These are phyloP conservation scores for Leccinum huronense DNA, from an alignment of 1,284 basidiomycete genomes.

Conservation along the genomic window DNA sequence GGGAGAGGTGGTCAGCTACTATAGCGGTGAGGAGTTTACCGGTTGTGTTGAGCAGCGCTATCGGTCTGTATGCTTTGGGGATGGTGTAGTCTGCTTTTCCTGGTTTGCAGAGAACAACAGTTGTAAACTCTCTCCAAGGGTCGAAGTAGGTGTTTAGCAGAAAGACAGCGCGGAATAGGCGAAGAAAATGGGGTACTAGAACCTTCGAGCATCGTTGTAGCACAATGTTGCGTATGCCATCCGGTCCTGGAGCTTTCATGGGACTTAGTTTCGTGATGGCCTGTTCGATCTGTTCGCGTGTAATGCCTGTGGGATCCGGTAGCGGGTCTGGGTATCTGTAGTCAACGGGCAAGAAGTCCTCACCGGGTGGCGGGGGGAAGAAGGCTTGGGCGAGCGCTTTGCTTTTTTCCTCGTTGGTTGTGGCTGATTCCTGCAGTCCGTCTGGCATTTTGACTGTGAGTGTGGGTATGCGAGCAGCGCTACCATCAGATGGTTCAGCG, in stretches of 20 bases:
- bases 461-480: background rate
- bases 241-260: constrained; percentile 17
- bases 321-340: background rate
- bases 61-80: background rate
- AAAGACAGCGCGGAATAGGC: background rate
- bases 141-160: constrained; percentile 17
- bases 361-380: background rate
- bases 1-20: background rate
- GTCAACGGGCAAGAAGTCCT: background rate
- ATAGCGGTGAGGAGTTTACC: background rate
- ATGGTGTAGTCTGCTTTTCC: background rate
- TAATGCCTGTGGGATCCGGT: background rate
- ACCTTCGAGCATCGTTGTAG: constrained; percentile 34
- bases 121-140: constrained; percentile 6
- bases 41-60: constrained; percentile 5
- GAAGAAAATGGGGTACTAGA: constrained; percentile 25
- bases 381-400: background rate
- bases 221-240: constrained; percentile 28
- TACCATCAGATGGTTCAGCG: background rate
- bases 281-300: rapidly evolving
- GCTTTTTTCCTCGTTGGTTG: background rate
- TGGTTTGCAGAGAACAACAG: background rate
- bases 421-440: background rate
- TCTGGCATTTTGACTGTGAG: background rate
- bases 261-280: background rate